A percentile compares a stretch with the other conserved stretches of the same genome.
Evolutionary conservation across 495 filamentous ascomycete genomes (phyloP).

Genomic region (Aspergillus egyptiacus): DNA sequence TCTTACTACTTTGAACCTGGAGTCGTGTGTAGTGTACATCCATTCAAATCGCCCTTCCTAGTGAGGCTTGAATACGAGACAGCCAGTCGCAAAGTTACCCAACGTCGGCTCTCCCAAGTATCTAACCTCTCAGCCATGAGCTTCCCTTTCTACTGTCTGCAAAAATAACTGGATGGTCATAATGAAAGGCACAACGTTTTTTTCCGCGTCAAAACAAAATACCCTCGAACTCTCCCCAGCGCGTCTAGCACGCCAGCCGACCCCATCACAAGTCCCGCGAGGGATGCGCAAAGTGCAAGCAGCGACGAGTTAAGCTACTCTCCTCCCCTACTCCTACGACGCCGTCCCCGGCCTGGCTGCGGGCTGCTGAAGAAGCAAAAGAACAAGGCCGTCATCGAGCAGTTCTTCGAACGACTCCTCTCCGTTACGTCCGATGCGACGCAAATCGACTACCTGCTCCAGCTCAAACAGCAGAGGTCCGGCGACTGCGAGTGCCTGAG

Average conservation of each 20-base stretch:
- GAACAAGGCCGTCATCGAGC: not conserved
- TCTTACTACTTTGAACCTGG: too few species aligned
- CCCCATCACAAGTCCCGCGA: slow-evolving; percentile 40
- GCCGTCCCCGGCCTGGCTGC: slow-evolving; percentile 1
- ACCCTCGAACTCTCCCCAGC: slow-evolving; percentile 8
- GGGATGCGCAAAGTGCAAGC: slow-evolving; percentile 45
- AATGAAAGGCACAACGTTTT: slow-evolving; percentile 27
- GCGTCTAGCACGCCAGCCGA: slow-evolving; percentile 29
- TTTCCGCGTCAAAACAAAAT: slow-evolving; percentile 23
- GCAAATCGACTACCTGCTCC: slow-evolving; percentile 24
- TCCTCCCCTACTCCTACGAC: slow-evolving; percentile 17
- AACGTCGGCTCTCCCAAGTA: too few species aligned
- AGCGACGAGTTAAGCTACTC: slow-evolving; percentile 37
- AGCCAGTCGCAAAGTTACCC: not conserved
- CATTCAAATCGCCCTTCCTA: not conserved
- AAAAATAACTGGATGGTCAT: not conserved
- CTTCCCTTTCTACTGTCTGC: too few species aligned
- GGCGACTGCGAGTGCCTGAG: slow-evolving; percentile 1
- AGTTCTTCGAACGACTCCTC: not conserved
- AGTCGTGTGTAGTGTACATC: not conserved
- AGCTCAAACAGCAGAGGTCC: slow-evolving; percentile 1
- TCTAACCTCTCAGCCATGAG: too few species aligned
- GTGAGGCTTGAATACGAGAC: not conserved
- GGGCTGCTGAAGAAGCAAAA: not conserved
- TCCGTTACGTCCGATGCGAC: slow-evolving; percentile 18